These are phyloP conservation scores for Lentinula guzmanii DNA, from an alignment of 768 basidiomycete genomes.

Conservation along the genomic window DNA sequence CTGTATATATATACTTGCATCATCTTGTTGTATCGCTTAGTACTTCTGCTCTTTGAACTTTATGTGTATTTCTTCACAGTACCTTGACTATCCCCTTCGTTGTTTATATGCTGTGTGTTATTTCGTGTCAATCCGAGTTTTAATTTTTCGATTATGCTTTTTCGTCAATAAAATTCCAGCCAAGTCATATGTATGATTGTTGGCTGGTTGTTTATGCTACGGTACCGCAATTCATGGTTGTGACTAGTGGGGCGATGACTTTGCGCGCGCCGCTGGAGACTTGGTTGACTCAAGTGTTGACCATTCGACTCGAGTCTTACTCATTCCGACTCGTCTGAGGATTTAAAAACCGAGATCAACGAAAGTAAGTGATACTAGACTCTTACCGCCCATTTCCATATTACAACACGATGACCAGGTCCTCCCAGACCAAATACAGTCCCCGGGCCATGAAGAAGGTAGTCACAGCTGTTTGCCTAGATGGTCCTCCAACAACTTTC, in stretches of 20 bases:
- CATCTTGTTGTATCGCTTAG: not conserved
- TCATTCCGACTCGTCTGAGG: not conserved
- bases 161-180: not conserved
- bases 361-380: not conserved
- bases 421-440: not conserved
- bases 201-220: not conserved
- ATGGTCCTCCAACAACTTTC: not conserved
- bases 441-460: conserved; percentile 1
- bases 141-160: not conserved
- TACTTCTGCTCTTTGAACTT: not conserved
- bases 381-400: not conserved
- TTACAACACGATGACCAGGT: not conserved
- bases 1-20: not conserved
- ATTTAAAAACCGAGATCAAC: not conserved
- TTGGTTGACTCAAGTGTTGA: not conserved
- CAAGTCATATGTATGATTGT: no score
- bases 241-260: not conserved
- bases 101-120: not conserved
- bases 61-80: not conserved
- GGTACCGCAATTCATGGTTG: not conserved
- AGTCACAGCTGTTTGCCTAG: not conserved
- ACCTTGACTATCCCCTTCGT: not conserved
- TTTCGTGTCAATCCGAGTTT: not conserved
- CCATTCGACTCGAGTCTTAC: not conserved
- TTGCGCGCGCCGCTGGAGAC: not conserved